Evolutionary conservation across 140 eudicot genomes (phyloP), one percentile per base, ranked within the genome.

Genomic region (Erigeron philadelphicus): DNA sequence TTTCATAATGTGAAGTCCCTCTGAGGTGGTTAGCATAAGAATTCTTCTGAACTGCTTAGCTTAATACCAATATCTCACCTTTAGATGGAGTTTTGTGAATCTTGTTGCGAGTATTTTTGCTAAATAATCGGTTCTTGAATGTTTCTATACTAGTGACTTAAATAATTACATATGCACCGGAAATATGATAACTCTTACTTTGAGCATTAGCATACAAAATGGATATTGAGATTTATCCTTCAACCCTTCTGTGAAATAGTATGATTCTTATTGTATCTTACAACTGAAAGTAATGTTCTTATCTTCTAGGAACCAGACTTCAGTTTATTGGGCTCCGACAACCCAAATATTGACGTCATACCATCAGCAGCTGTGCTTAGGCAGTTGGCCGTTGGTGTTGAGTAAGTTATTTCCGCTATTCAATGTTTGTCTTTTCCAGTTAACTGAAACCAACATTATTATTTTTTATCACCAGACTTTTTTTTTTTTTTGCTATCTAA

Each of bases 301-400:
- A 63, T 43, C 65, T 60, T 77, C 15, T 80, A 92, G 98, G 96
- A 78, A 61, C 48, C 79, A 12, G 89, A 82, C 67, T 75, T 72
- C 44, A 63, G 73, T 78, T 76, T 70, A 38, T 47, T 72, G 67
- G 19, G 75, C 64, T 79, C 81, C 9, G 78, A 78, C 31, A 69
- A 75, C 42, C 23, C 74, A 12, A 81, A 84, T 68, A 66, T 65
- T 60, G 86, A 83, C 79, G 72, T 88, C 75, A 86, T 92, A 74
- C 95, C 96, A 53, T 79, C 95, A 17, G 80, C 81, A 21, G 72
- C 86, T 58, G 76, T 80, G 59, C 67, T 88, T 60, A 88, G 85
- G 75, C 98, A 88, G 70, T 69, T 92, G 81, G 92, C 89, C 11
- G 76, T 86, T 31, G 95, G 90, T 68, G 72, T 86, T 70, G 98